Base-by-base conservation (phyloP, 1,139 yeast genomes). In the Debaryomyces subglobosus region DNA sequence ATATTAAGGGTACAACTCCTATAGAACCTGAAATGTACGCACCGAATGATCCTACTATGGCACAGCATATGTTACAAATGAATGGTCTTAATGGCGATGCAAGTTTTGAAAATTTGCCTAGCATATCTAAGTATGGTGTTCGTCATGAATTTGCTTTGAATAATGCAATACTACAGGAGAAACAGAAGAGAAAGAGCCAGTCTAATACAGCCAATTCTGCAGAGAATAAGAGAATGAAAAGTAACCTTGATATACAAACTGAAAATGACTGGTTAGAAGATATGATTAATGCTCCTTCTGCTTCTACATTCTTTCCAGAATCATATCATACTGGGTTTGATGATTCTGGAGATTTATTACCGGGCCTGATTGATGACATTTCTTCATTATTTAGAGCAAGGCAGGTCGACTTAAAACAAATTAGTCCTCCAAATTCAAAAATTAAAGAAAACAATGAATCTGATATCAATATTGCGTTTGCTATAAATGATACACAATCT, bases 221-320 rank as follows among this genome's bases (percentile, higher is more conserved):
- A 21, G 36, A 30, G 4, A n/a, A n/a, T n/a, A 40, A 40, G 10
- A 30, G 36, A 20, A 1, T 29, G 9, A 40, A 32, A 13, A 20
- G n/a, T 21, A 36, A 30, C 5, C n/a, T 40, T n/a, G 36, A 21
- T 21, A 18, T 40, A 16, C 43, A 27, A 3, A 12, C 35, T 12
- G 48, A 57, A 48, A 77, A 81, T 53, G 84, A 86, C 62, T 81
- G 95, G 96, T 60, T 89, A 45, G 75, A 81, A 51, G 86, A 84
- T 67, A 82, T 85, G 53, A 82, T 84, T 45, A 79, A 77, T 49
- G 77, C 88, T 21, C 84, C 94, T 35, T 75, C 81, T 61, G 85
- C 81, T 55, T 56, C 68, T 59, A 62, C 73, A 46, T 77, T 85
- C 46, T 80, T 80, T 1, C 52, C 59, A 1, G 71, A 77, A 2